Percentiles rank a stretch among this genome's conserved stretches.
Conservation (phyloP, 768 basidiomycete species). For the Kwoniella newhampshirensis region DNA sequence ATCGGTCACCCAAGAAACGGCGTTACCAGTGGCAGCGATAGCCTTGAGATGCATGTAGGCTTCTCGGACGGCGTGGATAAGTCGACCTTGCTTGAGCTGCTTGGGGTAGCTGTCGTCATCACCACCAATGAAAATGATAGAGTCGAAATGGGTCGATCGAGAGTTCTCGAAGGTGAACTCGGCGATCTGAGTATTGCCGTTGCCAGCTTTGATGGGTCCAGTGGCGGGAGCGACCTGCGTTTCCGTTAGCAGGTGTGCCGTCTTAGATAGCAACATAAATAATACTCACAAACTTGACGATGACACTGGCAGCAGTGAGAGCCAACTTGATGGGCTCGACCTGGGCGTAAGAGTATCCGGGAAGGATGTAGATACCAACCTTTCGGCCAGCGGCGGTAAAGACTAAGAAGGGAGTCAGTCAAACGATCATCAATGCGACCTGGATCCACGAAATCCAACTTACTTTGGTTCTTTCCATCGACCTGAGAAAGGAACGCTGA, state of each 20-base stretch:
- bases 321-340: constrained; percentile 63
- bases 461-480: constrained; percentile 46
- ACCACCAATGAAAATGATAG: constrained; percentile 74
- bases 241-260: constrained; percentile 62
- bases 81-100: constrained; percentile 66
- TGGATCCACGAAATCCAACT: constrained; percentile 28
- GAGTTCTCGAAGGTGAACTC: constrained; percentile 63
- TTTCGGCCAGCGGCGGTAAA: constrained; percentile 62
- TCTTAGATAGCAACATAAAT: too few species aligned
- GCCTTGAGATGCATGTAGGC: constrained; percentile 83
- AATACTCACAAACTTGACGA: constrained; percentile 47
- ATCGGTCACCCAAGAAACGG: constrained; percentile 53
- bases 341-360: constrained; percentile 68
- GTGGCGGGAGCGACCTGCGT: constrained; percentile 60
- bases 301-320: constrained; percentile 60
- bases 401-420: constrained; percentile 22
- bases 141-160: constrained; percentile 81
- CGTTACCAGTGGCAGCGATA: constrained; percentile 69
- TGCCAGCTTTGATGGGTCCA: constrained; percentile 59
- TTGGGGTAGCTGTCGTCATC: constrained; percentile 58
- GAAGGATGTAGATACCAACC: constrained; percentile 71
- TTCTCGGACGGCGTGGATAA: constrained; percentile 78
- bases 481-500: constrained; percentile 64
- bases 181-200: constrained; percentile 55
- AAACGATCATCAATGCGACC: constrained; percentile 18